A percentile compares a stretch with the other conserved stretches of the same genome.
These are phyloP conservation scores for Cryptosporidium meleagridis DNA, from an alignment of 169 alveolate genomes.

Conservation along the genomic window DNA sequence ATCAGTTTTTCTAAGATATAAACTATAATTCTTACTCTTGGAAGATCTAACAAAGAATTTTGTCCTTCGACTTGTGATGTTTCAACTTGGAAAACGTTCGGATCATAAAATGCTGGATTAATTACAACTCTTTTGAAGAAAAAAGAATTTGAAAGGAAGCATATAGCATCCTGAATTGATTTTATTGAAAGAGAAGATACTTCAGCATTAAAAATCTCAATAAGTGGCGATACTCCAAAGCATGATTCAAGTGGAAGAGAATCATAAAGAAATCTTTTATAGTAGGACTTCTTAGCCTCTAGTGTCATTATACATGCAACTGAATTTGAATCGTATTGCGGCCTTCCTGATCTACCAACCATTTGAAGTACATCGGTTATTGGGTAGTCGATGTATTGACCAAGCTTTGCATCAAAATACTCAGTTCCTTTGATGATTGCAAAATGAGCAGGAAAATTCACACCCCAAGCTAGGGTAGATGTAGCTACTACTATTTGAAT, in stretches of 20 bases:
- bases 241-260: conserved; percentile 99
- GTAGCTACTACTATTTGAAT: conserved; percentile 96
- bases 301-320: conserved; percentile 96
- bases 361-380: conserved; percentile 95
- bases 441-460: conserved; percentile 98
- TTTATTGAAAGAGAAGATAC: conserved; percentile 94
- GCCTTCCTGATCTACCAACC: conserved; percentile 99
- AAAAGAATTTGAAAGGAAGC: conserved; percentile 87
- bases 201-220: conserved; percentile 98
- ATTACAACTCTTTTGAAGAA: conserved; percentile 83
- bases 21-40: conserved; percentile 56
- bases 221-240: conserved; percentile 87
- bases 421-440: conserved; percentile 98
- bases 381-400: conserved; percentile 94
- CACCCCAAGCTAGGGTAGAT: conserved; percentile 99
- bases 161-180: conserved; percentile 82
- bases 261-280: conserved; percentile 96
- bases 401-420: conserved; percentile 89
- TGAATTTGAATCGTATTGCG: conserved; percentile 96
- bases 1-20: conserved; percentile 75
- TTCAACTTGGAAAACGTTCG: conserved; percentile 74
- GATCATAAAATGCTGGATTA: conserved; percentile 82
- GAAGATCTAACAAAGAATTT: conserved; percentile 29
- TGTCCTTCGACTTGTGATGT: conserved; percentile 33
- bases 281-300: conserved; percentile 95